A percentile compares a stretch with the other conserved stretches of the same genome.
These are phyloP conservation scores for Tothia fuscella DNA, from an alignment of 2,329 filamentous ascomycete genomes.

Conservation along the genomic window DNA sequence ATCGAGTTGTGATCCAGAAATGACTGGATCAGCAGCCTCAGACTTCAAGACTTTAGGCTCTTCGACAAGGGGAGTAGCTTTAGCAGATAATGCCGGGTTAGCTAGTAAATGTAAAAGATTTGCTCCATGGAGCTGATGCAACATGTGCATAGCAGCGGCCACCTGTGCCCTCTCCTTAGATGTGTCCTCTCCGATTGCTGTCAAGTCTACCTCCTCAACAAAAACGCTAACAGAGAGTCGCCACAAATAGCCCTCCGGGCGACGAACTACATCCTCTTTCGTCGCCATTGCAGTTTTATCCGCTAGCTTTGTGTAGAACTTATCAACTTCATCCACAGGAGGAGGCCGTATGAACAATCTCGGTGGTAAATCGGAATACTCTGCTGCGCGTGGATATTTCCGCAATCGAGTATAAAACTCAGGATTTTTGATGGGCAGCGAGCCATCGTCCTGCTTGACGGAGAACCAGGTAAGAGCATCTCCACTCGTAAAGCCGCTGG, in stretches of 20 bases:
- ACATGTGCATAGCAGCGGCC: slow-evolving; percentile 1
- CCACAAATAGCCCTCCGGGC: neutral
- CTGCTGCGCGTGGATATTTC: neutral
- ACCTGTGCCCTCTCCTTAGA: slow-evolving; percentile 1
- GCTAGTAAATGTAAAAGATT: neutral
- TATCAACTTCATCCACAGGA: neutral
- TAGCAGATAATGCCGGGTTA: neutral
- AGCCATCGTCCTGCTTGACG: neutral
- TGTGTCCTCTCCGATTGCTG: neutral
- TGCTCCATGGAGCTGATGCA: neutral
- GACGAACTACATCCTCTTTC: neutral
- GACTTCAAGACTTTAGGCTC: neutral
- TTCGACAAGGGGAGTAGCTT: neutral
- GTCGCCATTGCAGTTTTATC: neutral
- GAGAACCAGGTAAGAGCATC: slow-evolving; percentile 1
- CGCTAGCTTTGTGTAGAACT: neutral
- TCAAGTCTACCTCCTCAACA: neutral
- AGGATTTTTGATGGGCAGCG: neutral
- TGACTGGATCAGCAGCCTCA: neutral
- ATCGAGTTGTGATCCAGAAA: neutral
- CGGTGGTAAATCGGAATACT: neutral
- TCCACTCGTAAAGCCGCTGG: neutral
- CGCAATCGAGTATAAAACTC: neutral
- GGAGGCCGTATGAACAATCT: neutral
- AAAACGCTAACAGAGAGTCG: neutral